phyloP scores from a whole-genome alignment of 176 grass and related monocot genomes.

The Bolboschoenus planiculmis region DNA sequence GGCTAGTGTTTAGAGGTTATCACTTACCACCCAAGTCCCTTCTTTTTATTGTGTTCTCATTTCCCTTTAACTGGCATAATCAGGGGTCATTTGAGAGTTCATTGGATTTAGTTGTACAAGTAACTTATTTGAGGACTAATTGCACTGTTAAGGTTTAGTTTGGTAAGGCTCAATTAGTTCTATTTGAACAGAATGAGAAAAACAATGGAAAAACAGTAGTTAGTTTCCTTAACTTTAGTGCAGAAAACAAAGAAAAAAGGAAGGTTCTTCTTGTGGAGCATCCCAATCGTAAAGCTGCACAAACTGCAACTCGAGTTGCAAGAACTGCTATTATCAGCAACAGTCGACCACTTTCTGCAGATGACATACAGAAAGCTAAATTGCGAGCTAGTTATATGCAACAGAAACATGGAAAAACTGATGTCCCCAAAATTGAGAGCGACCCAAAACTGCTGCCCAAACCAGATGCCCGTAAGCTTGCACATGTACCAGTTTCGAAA shows the following conservation, averaged over 20 bases:
- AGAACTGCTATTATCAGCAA: constrained; percentile 44
- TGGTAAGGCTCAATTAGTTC: not conserved
- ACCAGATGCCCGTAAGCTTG: constrained; percentile 17
- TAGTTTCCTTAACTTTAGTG: constrained; percentile 56
- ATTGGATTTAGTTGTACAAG: not conserved
- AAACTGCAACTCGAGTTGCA: constrained; percentile 48
- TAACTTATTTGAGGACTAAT: not conserved
- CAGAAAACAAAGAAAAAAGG: constrained; percentile 83
- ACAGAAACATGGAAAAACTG: constrained; percentile 81
- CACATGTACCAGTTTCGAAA: not conserved
- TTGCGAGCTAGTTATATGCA: constrained; percentile 94
- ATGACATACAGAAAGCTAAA: constrained; percentile 99
- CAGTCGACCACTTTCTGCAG: constrained; percentile 79
- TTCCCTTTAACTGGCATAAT: not conserved
- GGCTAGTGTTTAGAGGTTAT: not conserved
- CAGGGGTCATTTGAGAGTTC: not conserved
- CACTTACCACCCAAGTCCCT: not conserved
- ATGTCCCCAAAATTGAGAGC: constrained; percentile 33
- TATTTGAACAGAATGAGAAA: not conserved
- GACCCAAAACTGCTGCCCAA: constrained; percentile 31
- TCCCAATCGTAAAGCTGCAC: constrained; percentile 48
- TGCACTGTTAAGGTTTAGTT: not conserved
- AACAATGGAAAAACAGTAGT: not conserved
- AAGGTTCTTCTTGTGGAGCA: constrained; percentile 87
- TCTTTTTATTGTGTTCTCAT: not conserved